phyloP scores from a whole-genome alignment of 2,329 filamentous ascomycete genomes.

The Neopestalotiopsis sp. region DNA sequence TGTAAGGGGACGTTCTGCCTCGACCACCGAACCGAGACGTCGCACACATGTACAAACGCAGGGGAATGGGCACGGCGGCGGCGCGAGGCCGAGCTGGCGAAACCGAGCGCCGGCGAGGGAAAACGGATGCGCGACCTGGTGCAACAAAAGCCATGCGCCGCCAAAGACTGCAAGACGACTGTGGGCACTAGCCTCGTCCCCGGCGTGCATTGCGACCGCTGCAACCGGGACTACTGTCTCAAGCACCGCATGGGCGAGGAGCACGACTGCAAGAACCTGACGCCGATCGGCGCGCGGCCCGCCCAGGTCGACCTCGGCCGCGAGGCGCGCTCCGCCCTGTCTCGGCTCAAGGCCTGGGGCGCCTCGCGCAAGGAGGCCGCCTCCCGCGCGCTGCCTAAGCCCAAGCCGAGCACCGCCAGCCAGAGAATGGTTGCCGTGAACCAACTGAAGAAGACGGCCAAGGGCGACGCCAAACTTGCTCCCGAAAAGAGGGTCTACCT shows the following conservation, averaged over 20 bases:
- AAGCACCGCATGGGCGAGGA: slow-evolving; percentile 80
- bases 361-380: slow-evolving; percentile 72
- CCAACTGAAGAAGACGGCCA: slow-evolving; percentile 82
- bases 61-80: slow-evolving; percentile 68
- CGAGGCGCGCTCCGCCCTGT: slow-evolving; percentile 75
- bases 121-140: slow-evolving; percentile 60
- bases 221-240: slow-evolving; percentile 78
- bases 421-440: slow-evolving; percentile 74
- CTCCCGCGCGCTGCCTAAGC: slow-evolving; percentile 63
- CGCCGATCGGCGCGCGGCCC: slow-evolving; percentile 57
- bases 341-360: slow-evolving; percentile 81
- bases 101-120: slow-evolving; percentile 59
- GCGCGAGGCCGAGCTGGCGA: slow-evolving; percentile 59
- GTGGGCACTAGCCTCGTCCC: slow-evolving; percentile 72
- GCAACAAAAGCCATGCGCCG: slow-evolving; percentile 71
- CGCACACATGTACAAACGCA: slow-evolving; percentile 71
- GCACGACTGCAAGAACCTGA: slow-evolving; percentile 82
- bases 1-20: slow-evolving; percentile 88
- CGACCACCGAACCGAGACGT: slow-evolving; percentile 86
- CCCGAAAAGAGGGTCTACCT: slow-evolving; percentile 88
- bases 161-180: slow-evolving; percentile 69
- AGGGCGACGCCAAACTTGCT: slow-evolving; percentile 84
- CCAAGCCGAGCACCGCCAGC: slow-evolving; percentile 67
- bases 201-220: slow-evolving; percentile 73
- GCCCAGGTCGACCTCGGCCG: slow-evolving; percentile 58